Conservation (phyloP, 129 eudicot species). For the Flaveria trinervia region DNA sequence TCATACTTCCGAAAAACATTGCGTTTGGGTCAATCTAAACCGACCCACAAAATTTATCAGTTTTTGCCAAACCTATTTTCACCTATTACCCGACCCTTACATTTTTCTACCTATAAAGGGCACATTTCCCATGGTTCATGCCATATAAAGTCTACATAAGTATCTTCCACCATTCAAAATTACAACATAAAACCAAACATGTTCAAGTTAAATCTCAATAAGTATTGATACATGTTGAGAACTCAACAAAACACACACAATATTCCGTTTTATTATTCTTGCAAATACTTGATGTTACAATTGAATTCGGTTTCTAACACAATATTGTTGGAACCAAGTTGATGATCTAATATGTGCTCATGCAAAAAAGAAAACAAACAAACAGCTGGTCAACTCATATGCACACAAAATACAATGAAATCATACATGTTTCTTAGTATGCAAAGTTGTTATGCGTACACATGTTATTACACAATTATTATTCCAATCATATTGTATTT, state of each 20-base stretch:
- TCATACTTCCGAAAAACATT: not conserved
- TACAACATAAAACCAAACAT: not conserved
- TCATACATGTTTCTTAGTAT: not conserved
- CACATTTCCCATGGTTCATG: not conserved
- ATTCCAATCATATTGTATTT: not conserved
- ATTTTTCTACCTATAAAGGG: not conserved
- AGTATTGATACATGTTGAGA: not conserved
- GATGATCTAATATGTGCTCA: not conserved
- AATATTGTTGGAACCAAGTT: not conserved
- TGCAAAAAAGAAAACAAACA: not conserved
- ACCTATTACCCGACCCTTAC: not conserved
- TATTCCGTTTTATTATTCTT: not conserved
- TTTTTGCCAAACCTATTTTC: not conserved
- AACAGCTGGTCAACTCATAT: not conserved
- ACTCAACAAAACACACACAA: not conserved
- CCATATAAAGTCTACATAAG: not conserved
- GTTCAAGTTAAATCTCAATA: not conserved
- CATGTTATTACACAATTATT: not conserved
- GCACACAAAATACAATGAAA: not conserved
- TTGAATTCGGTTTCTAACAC: not conserved
- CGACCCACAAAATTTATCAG: not conserved
- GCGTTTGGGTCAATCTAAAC: not conserved
- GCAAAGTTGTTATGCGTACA: not conserved
- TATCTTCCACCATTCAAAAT: not conserved
- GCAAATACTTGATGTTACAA: not conserved